These are phyloP conservation scores for Trichoderma asperellum DNA, from an alignment of 2,329 filamentous ascomycete species.

Conservation along the genomic window DNA sequence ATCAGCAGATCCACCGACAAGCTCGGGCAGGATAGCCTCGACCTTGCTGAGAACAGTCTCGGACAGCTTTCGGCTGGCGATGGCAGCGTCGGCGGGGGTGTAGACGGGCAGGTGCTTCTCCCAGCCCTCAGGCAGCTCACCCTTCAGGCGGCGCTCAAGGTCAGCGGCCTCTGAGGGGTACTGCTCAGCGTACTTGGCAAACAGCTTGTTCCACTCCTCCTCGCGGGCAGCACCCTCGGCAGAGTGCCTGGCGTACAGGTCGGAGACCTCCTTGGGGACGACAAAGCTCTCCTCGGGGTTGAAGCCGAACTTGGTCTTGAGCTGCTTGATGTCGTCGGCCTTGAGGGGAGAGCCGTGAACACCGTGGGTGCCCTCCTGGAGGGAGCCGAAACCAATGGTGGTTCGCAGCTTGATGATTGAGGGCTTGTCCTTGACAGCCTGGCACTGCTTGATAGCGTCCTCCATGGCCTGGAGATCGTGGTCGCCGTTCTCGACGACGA, in stretches of 20 bases:
- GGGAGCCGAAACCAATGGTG: constrained; percentile 95
- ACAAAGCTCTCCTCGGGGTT: constrained; percentile 91
- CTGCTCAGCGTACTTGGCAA: constrained; percentile 81
- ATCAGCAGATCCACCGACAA: constrained; percentile 95
- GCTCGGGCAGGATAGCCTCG: constrained; percentile 80
- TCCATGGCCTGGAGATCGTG: constrained; percentile 85
- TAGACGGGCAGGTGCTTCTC: constrained; percentile 91
- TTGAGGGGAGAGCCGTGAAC: constrained; percentile 97
- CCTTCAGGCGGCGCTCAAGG: constrained; percentile 76
- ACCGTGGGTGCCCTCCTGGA: constrained; percentile 88
- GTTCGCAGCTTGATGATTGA: constrained; percentile 95
- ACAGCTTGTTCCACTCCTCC: constrained; percentile 92
- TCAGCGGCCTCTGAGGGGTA: constrained; percentile 81
- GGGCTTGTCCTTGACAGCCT: constrained; percentile 93
- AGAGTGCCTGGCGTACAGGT: constrained; percentile 82
- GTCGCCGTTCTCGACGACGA: constrained; percentile 86
- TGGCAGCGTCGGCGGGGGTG: constrained; percentile 79
- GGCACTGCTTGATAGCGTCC: constrained; percentile 80
- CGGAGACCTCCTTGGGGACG: constrained; percentile 93
- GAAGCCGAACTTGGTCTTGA: constrained; percentile 96
- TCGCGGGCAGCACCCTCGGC: constrained; percentile 86
- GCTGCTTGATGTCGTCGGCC: constrained; percentile 87
- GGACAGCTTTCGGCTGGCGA: constrained; percentile 94
- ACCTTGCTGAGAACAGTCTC: constrained; percentile 92
- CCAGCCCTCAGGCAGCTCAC: constrained; percentile 93